Evolutionary conservation across 148 eudicot genomes (phyloP), one percentile per base, ranked within the genome.

Genomic region (Vaccinium vitisidaea): DNA sequence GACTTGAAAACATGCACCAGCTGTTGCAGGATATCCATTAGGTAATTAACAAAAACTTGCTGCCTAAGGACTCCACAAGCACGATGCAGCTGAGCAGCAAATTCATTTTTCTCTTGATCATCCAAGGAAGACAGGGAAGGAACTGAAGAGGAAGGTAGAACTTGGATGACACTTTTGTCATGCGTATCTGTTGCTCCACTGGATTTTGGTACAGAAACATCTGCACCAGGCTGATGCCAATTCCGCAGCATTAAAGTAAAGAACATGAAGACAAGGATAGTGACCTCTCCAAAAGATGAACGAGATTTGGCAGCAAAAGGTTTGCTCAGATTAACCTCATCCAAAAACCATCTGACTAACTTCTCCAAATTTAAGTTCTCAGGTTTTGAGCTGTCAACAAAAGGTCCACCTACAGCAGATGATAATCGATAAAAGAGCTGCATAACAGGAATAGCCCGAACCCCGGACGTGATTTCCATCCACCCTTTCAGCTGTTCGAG

Each of bases 161-260:
- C 83, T 53, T 89, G 95, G 75, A 75, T 70, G 80, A 84, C 81
- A 84, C 89, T 88, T 86, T 91, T 95, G 67, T 95, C 98, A 86
- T 88, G 94, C 21, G 88, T 55, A 81, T 95, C 98, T 59, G 94
- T 75, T 82, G 93, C 56, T 82, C 94, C 98, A 88, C 91, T 90
- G 36, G 91, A 85, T 90, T 95, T 97, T 55, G 90, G 53, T 85
- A 86, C 83, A 83, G 95, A 90, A 79, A 88, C 89, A 85, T 95
- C 99, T 87, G 87, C 84, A 70, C 99, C 97, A 74, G 99, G 98
- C 90, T 97, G 99, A 89, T 97, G 94, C 99, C 99, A 97, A 84
- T 97, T 97, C 32, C 99, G 89, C 77, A 97, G 88, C 99, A 97
- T 97, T 85, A 97, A 88, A 83, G 98, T 97, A 80, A 97, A 97